Evolutionary conservation across 2,329 filamentous ascomycete genomes (phyloP).

Genomic region (Myriosclerotinia scirpicola): DNA sequence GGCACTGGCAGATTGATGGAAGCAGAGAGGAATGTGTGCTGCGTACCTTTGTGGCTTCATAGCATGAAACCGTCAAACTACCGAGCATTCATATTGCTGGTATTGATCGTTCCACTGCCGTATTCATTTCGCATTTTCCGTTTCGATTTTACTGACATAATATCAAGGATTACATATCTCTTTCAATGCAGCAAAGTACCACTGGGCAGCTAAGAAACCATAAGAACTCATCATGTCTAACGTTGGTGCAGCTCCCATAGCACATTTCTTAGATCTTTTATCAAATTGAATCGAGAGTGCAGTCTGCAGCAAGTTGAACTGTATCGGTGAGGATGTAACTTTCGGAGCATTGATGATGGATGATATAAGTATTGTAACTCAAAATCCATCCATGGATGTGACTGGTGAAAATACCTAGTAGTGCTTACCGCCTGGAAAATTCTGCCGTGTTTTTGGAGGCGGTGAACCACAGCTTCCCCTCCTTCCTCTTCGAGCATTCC

Average conservation of each 20-base stretch:
- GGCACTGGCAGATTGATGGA: not conserved
- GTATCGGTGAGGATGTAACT: not conserved
- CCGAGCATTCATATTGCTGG: not conserved
- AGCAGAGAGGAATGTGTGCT: not conserved
- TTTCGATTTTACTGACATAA: not conserved
- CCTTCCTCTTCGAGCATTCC: not conserved
- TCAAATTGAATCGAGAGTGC: not conserved
- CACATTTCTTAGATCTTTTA: no score
- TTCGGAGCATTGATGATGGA: not conserved
- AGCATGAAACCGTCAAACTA: not conserved
- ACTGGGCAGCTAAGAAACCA: not conserved
- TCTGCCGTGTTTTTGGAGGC: not conserved
- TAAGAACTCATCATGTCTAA: not conserved
- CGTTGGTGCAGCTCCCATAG: not conserved
- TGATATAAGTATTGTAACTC: not conserved
- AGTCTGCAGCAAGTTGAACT: not conserved
- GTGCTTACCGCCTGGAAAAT: not conserved
- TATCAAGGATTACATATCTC: not conserved
- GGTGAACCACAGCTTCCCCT: not conserved
- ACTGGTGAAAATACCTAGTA: not conserved
- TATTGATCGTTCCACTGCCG: not conserved
- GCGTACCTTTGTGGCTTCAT: conserved; percentile 5
- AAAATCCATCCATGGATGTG: no score
- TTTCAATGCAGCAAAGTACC: not conserved
- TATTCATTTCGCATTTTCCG: not conserved